A percentile compares a stretch with the other conserved stretches of the same genome.
Evolutionary conservation across 139 green algal genomes (phyloP).

Genomic region (Tetradesmus obliquus): DNA sequence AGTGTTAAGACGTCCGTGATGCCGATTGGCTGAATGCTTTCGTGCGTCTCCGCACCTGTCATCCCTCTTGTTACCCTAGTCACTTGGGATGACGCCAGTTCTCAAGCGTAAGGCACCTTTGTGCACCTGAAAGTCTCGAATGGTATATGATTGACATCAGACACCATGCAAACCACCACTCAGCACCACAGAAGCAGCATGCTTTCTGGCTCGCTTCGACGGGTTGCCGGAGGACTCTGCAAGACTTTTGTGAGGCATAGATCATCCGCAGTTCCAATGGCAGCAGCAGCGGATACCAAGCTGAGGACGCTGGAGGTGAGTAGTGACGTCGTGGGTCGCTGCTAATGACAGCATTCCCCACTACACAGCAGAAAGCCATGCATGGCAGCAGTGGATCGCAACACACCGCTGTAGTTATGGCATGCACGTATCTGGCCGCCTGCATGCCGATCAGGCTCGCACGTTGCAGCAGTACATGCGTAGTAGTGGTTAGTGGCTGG

Average conservation of each 20-base stretch:
- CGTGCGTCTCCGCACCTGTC: background rate
- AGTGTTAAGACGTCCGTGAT: background rate
- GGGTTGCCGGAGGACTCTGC: background rate
- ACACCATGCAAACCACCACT: background rate
- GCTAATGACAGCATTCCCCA: background rate
- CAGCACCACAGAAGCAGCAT: constrained; percentile 29
- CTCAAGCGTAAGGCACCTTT: no score
- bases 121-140: no score
- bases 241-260: background rate
- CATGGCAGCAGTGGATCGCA: background rate
- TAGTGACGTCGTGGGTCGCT: background rate
- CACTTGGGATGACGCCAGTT: background rate
- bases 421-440: background rate
- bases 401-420: background rate
- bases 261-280: background rate
- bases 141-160: no score
- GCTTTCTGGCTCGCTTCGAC: background rate
- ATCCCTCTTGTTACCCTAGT: background rate
- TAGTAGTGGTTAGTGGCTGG: background rate
- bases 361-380: background rate
- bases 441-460: background rate
- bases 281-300: background rate
- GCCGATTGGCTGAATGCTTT: background rate
- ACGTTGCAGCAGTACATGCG: background rate
- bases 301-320: constrained; percentile 28